Evolutionary conservation across 148 eudicot genomes (phyloP), one percentile per base, ranked within the genome.

Genomic region (Hydrangea macrophylla): DNA sequence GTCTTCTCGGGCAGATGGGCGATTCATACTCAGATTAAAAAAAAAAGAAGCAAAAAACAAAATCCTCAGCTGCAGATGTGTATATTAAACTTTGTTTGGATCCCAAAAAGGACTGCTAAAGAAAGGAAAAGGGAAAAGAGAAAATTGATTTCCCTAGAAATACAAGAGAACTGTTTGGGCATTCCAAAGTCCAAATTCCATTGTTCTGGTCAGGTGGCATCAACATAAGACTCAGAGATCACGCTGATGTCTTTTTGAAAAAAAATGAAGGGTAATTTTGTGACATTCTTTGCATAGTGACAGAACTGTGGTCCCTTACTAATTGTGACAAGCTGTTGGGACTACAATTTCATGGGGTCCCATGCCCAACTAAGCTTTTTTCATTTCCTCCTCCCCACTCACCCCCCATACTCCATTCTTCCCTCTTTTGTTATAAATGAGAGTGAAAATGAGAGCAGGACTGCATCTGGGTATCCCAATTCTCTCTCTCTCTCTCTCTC

Each of bases 301-400:
- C 64, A 42, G 42, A 62, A 60, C 7, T 18, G 70, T 72, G 73
- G 72, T 76, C 76, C 79, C 68, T 28, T 53, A 65, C 54, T 25
- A 62, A 63, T 63, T 67, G 44, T 76, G 69, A 71, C 68, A 71
- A 45, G 54, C 65, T 76, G 73, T 62, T 66, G 26, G 50, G 56
- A 23, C 33, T 61, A 33, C 44, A 59, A 60, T 17, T 48, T 70
- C 71, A 51, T 53, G 74, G 45, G 57, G 65, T 55, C 75, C 65
- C 58, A 51, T 67, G 27, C 67, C 55, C 64, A 44, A 48, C 11
- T 20, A 68, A 48, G 65, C 73, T 51, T 45, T 59, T 40, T 31
- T 33, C 31, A 30, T 64, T 45, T 63, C 9, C 59, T 28, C 62
- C 51, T 23, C 22, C 48, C 39, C 58, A 56, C 45, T 44, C 74